Evolutionary conservation across 345 rosid species (phyloP).

Genomic region (Eucalyptus coolabah): DNA sequence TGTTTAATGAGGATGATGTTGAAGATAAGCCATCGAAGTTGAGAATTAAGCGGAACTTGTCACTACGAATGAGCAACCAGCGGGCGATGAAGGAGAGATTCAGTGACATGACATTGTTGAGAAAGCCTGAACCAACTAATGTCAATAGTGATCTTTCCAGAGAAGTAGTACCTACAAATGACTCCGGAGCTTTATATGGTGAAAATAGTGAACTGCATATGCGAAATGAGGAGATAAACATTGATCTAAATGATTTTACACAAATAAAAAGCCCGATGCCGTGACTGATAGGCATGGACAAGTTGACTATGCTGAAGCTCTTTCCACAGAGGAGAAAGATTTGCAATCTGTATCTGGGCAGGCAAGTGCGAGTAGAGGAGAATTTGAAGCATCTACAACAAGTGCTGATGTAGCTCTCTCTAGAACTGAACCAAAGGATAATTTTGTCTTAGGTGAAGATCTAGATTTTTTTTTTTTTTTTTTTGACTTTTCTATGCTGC

Average conservation of each 20-base stretch:
- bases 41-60: constrained; percentile 56
- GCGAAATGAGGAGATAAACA: not conserved
- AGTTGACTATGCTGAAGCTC: not conserved
- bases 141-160: not conserved
- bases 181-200: not conserved
- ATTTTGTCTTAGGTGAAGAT: constrained; percentile 10
- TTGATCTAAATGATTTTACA: constrained; percentile 25
- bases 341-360: not conserved
- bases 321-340: not conserved
- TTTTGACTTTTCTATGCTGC: not conserved
- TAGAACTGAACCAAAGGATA: not conserved
- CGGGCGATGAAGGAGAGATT: constrained; percentile 36
- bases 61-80: constrained; percentile 47
- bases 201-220: not conserved
- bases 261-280: constrained; percentile 37
- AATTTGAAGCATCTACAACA: not conserved
- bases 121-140: constrained; percentile 11
- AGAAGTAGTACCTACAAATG: constrained; percentile 6
- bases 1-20: constrained; percentile 38
- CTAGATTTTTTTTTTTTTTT: not conserved
- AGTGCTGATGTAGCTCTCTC: not conserved
- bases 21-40: constrained; percentile 46
- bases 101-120: constrained; percentile 55
- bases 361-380: not conserved
- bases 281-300: not conserved